Evolutionary conservation across 345 rosid genomes (phyloP).

Genomic region (Brassica cretica): DNA sequence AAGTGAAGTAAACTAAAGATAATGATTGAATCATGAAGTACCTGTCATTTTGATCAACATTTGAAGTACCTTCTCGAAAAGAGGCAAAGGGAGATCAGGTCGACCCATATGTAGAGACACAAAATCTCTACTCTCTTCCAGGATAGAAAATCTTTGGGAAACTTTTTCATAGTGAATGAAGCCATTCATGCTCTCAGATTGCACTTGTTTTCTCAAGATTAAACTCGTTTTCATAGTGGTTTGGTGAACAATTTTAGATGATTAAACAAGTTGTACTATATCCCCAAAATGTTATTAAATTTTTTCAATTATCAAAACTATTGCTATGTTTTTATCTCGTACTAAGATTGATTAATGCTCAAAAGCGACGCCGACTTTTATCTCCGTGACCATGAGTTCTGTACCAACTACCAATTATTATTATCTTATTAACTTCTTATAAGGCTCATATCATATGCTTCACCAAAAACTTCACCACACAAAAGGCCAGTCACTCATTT

Average conservation of each 20-base stretch:
- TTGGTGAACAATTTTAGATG: background rate
- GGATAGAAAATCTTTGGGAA: conserved; percentile 64
- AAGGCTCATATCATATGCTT: conserved; percentile 18
- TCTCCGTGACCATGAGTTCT: conserved; percentile 9
- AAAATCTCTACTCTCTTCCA: conserved; percentile 74
- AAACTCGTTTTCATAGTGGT: background rate
- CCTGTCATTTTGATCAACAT: conserved; percentile 5
- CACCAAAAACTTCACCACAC: conserved; percentile 11
- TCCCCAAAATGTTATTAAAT: background rate
- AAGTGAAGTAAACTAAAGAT: background rate
- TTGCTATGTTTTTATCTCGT: background rate
- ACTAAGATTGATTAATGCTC: background rate
- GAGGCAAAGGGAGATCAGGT: conserved; percentile 57
- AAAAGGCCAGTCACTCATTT: conserved; percentile 14
- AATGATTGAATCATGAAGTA: background rate
- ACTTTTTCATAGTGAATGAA: conserved; percentile 22
- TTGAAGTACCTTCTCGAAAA: conserved; percentile 60
- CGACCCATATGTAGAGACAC: conserved; percentile 71
- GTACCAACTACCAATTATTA: conserved; percentile 25
- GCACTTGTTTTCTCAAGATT: background rate
- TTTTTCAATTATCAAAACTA: conserved; percentile 12
- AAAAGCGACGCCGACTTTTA: background rate
- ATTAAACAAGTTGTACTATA: background rate
- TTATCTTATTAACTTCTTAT: conserved; percentile 10
- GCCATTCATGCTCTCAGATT: background rate